These are phyloP conservation scores for Nigrospora oryzae DNA, from an alignment of 2,329 filamentous ascomycete genomes.

Conservation along the genomic window DNA sequence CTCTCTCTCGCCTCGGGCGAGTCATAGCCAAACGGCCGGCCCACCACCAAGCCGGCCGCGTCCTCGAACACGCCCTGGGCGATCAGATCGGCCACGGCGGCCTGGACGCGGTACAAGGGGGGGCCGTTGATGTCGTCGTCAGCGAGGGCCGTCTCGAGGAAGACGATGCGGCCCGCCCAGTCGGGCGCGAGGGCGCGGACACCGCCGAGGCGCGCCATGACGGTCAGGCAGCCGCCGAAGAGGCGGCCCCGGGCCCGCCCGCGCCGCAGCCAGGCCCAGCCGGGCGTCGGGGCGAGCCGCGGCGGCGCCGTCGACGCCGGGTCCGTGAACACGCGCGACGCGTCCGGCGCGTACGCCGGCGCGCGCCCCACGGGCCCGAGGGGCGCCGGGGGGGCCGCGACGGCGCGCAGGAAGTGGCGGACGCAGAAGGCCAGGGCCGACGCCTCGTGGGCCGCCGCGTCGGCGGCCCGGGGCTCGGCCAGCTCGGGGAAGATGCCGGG, in stretches of 20 bases:
- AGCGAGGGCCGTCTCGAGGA: constrained; percentile 29
- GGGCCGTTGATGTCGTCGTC: constrained; percentile 17
- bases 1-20: constrained; percentile 15
- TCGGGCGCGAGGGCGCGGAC: constrained; percentile 23
- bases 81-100: constrained; percentile 29
- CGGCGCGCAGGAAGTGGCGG: constrained; percentile 21
- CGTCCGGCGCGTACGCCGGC: constrained; percentile 16
- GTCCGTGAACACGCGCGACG: constrained; percentile 11
- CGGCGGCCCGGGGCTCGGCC: constrained; percentile 15
- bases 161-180: constrained; percentile 28
- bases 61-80: constrained; percentile 31
- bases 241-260: constrained; percentile 30
- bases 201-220: constrained; percentile 27
- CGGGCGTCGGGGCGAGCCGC: constrained; percentile 16
- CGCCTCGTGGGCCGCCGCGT: constrained; percentile 14
- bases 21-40: constrained; percentile 31
- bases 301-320: constrained; percentile 15
- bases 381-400: constrained; percentile 13
- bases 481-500: constrained; percentile 30
- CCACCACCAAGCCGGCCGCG: constrained; percentile 30
- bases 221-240: constrained; percentile 32
- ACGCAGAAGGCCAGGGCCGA: constrained; percentile 21
- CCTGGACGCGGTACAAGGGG: constrained; percentile 20
- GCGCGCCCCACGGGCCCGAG: constrained; percentile 23
- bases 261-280: constrained; percentile 27